Evolutionary conservation across 2,329 filamentous ascomycete genomes (phyloP), one percentile per base, ranked within the genome.

Genomic region (Monilinia polystroma): DNA sequence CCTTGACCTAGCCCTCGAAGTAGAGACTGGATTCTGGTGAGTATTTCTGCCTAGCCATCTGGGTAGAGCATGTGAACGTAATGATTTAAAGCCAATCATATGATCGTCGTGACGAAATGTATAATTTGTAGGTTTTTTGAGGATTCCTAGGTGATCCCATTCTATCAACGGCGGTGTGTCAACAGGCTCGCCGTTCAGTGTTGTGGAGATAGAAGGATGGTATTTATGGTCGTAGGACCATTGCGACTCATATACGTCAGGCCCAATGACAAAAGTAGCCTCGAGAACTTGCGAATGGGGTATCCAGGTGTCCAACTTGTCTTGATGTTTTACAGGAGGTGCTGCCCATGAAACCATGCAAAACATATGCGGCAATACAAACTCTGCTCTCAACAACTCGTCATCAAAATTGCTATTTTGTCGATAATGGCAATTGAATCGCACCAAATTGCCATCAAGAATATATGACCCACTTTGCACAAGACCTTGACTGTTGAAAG

Each of bases 351-450:
- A 80, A 5, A 84, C 81, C 14, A 80, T 83, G 69, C 79, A 81
- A 43, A 78, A 82, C 70, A 84, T 80, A 72, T 85, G 82, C 11
- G 81, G 79, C 59, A 85, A 76, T 1, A 81, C 79, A 68, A 82
- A 85, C 62, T 84, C 83, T 0, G 82, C 83, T 56, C 83, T 78
- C 5, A 85, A 78, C 20, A 85, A 76, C 67, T 84, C 83, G 70
- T 84, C 83, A 18, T 80, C 81, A 66, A 82, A 83, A 49, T 79
- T 80, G 7, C 82, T 80, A 64, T 83, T 80, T 69, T 84, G 83
- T 49, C 83, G 80, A 72, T 85, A 85, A 68, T 81, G 79, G 66
- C 83, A 84, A 69, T 82, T 81, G 77, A 84, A 85, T 12, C 81
- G 79, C 8, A 84, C 78, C 16, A 84, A 72, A 66, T 84, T 84